A percentile compares a stretch with the other conserved stretches of the same genome.
phyloP scores from a whole-genome alignment of 225 moss, liverwort and hornwort genomes.

The Thuidium tamariscinum region DNA sequence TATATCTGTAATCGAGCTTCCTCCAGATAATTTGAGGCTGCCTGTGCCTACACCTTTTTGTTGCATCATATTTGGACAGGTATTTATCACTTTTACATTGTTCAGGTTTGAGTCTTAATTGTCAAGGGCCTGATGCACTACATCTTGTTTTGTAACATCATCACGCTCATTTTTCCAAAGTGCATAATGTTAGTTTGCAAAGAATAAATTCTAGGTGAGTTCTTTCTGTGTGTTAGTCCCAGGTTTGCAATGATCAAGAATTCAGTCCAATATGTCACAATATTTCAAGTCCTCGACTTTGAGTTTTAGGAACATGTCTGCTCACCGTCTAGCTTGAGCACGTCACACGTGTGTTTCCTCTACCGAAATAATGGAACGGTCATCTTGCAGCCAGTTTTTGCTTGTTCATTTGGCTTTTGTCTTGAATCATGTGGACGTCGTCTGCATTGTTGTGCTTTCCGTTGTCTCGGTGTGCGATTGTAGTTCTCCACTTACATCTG shows the following conservation, averaged over 20 bases:
- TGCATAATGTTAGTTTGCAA: not conserved
- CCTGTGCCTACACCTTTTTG: conserved; percentile 32
- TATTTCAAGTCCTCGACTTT: not conserved
- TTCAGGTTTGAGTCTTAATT: not conserved
- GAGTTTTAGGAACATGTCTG: not conserved
- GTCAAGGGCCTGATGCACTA: conserved; percentile 4
- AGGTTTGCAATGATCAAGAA: not conserved
- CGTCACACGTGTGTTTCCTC: not conserved
- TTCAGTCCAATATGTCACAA: not conserved
- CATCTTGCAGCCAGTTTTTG: not conserved
- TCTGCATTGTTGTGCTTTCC: not conserved
- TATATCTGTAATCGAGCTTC: conserved; percentile 37
- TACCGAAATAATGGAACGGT: not conserved
- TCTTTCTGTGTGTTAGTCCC: not conserved
- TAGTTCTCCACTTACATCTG: not conserved
- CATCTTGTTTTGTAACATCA: not conserved
- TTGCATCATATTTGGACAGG: conserved; percentile 43
- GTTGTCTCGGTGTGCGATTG: not conserved
- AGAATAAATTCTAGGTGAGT: not conserved
- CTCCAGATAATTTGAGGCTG: conserved; percentile 46
- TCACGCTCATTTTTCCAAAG: not conserved
- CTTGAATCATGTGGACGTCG: not conserved
- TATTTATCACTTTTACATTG: conserved; percentile 31
- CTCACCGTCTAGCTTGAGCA: conserved; percentile 1
- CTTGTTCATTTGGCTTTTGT: not conserved